phyloP scores from a whole-genome alignment of 345 rosid genomes.

The Psidium guajava region DNA sequence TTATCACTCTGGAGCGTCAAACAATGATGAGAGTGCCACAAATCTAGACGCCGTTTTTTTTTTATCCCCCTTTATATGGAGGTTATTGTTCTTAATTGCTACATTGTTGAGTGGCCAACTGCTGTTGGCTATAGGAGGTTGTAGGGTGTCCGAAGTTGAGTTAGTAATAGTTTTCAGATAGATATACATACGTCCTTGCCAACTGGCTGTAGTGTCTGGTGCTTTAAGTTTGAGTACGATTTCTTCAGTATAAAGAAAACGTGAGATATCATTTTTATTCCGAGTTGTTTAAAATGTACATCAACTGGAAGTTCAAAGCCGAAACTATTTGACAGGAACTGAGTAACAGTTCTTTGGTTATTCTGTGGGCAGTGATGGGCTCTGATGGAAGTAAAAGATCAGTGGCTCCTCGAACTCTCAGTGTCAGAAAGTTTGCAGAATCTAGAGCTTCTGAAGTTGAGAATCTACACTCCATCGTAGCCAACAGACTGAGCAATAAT shows the following conservation, averaged over 20 bases:
- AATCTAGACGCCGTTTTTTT: not conserved
- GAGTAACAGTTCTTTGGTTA: not conserved
- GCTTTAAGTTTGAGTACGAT: not conserved
- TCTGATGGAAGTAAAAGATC: constrained; percentile 20
- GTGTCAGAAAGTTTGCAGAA: constrained; percentile 61
- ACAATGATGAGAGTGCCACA: not conserved
- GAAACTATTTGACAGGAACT: not conserved
- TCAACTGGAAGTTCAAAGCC: not conserved
- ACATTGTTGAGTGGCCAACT: not conserved
- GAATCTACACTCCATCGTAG: constrained; percentile 46
- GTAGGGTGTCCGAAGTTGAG: not conserved
- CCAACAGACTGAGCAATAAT: constrained; percentile 42
- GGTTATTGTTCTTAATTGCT: not conserved
- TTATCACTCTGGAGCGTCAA: no score
- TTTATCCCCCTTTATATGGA: not conserved
- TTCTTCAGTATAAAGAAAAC: not conserved
- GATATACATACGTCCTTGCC: not conserved
- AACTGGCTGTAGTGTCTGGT: not conserved
- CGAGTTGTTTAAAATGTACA: not conserved
- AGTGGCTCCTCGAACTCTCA: constrained; percentile 48
- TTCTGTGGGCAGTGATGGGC: constrained; percentile 10
- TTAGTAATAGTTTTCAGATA: not conserved
- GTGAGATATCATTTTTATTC: not conserved
- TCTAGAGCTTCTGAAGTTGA: constrained; percentile 63
- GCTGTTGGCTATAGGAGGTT: not conserved